Base-by-base conservation (phyloP, 352 stramenopile species). In the Phytophthora kernoviae region DNA sequence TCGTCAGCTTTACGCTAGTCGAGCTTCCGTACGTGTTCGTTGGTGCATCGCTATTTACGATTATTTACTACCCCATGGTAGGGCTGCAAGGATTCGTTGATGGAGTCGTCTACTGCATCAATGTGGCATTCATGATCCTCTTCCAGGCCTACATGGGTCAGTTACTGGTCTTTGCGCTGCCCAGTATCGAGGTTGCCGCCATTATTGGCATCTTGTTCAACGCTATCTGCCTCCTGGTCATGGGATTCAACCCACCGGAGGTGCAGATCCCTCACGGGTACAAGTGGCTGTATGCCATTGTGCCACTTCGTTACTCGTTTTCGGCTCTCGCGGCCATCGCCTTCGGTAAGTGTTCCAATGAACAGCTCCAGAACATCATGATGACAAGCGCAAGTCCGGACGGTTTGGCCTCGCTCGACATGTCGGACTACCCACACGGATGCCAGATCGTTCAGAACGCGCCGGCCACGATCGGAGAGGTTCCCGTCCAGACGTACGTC, bases 11-110 rank as follows among this genome's bases (percentile, higher is more conserved):
- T 46, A 63, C 60, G 3, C 26, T 70, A 12, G 60, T 74, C n/a
- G 53, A 75, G 40, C 41, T 75, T 2, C 65, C 65, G 40, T 74
- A 73, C 54, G 59, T 61, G 33, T 45, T 74, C 33, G 37, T 60
- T 17, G 56, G 58, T 33, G 50, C 45, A n/a, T 21, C 59, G 37
- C 27, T 74, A 3, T 70, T 74, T 51, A 65, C 53, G 39, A 50
- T 62, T 24, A 50, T 74, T n/a, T 70, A 67, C 55, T 85, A 68
- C 50, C 73, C 70, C 12, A 77, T 83, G 58, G 73, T 83, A 14
- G 76, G 76, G 18, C 73, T 86, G 30, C 58, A 58, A 14, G 61
- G 65, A 37, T 66, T 78, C 34, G 44, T 26, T 12, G 58, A 65
- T 9, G 56, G 53, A 9, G 43, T 79, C 30, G 2, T 75, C 21